Conservation (phyloP, 768 basidiomycete species). For the Lyophyllum shimeji region DNA sequence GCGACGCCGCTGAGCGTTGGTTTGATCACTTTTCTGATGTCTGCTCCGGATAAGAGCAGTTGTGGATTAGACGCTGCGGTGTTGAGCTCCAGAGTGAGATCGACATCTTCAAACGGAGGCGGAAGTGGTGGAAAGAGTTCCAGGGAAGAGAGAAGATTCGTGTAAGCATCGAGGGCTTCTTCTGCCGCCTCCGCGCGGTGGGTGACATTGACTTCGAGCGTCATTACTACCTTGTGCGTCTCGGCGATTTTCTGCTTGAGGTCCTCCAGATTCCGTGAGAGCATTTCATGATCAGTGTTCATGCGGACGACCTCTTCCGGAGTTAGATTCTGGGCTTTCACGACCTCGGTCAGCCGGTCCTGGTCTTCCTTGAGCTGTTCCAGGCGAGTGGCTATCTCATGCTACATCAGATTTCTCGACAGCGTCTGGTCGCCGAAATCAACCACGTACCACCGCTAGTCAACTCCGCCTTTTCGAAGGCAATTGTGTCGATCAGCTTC, state of each 20-base stretch:
- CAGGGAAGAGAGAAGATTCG: slow-evolving; percentile 67
- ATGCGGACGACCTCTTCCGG: slow-evolving; percentile 90
- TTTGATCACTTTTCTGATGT: slow-evolving; percentile 72
- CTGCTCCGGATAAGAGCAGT: slow-evolving; percentile 64
- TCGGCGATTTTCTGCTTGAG: slow-evolving; percentile 76
- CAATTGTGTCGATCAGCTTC: slow-evolving; percentile 64
- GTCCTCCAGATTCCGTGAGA: slow-evolving; percentile 72
- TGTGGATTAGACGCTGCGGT: slow-evolving; percentile 70
- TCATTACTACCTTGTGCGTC: slow-evolving; percentile 68
- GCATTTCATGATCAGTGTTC: slow-evolving; percentile 84
- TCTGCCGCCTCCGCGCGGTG: slow-evolving; percentile 81
- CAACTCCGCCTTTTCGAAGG: slow-evolving; percentile 66
- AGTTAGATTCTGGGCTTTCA: slow-evolving; percentile 85
- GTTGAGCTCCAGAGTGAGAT: slow-evolving; percentile 82
- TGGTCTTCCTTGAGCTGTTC: slow-evolving; percentile 67
- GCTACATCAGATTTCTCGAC: not conserved
- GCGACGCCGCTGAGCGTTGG: slow-evolving; percentile 74
- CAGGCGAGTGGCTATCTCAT: slow-evolving; percentile 53
- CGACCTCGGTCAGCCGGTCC: slow-evolving; percentile 57
- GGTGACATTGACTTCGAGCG: slow-evolving; percentile 80
- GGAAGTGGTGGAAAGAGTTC: slow-evolving; percentile 77
- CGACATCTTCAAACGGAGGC: slow-evolving; percentile 66
- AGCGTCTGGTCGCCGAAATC: not conserved
- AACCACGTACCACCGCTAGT: slow-evolving; percentile 46
- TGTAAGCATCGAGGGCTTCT: slow-evolving; percentile 79